Evolutionary conservation across 495 filamentous ascomycete species (phyloP), one percentile per base, ranked within the genome.

Genomic region (Delitschia confertaspora): DNA sequence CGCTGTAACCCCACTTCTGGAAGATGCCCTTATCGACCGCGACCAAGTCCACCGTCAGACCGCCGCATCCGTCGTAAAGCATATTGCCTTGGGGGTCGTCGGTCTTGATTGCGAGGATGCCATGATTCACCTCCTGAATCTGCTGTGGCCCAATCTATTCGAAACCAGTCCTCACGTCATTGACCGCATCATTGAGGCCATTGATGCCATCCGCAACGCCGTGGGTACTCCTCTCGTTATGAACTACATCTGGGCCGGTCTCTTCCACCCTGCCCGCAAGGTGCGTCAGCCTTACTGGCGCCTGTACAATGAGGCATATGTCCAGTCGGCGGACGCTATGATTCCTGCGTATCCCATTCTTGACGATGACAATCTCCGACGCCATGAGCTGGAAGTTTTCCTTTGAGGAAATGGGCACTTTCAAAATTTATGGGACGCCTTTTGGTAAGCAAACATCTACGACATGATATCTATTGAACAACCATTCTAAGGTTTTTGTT

Each of bases 11-110:
- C 91, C 93, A n/a, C 70, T 99, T 11, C 80, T 99, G 6, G 91
- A 96, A 61, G 93, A 99, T 60, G 93, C 93, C 3, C 79, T 99
- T 40, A 93, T 94, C 65, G 93, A 99, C 64, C 80, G 93, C 33
- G 93, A 99, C 62, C 93, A 99, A 66, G 93, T 99, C 4, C 93
- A 99, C 65, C 80, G 93, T 13, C 93, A 99, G 60, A 96, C 93
- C 1, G 91, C 93, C 2, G 91, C 91, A 23, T 83, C 78, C 3
- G 93, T 96, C 3, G 89, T 96, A 64, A 95, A 96, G 68, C 93
- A 99, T 54, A 81, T 99, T 39, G 93, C 93, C 2, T 76, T 96
- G 3, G 93, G 93, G 30, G 87, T 95, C 14, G 89, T 95, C 36
- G 93, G 93, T 21, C 70, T 99, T 16, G 93, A 91, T n/a, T 94